A percentile compares a stretch with the other conserved stretches of the same genome.
Evolutionary conservation across 306 rosid genomes (phyloP).

Genomic region (Acacia crassicarpa): DNA sequence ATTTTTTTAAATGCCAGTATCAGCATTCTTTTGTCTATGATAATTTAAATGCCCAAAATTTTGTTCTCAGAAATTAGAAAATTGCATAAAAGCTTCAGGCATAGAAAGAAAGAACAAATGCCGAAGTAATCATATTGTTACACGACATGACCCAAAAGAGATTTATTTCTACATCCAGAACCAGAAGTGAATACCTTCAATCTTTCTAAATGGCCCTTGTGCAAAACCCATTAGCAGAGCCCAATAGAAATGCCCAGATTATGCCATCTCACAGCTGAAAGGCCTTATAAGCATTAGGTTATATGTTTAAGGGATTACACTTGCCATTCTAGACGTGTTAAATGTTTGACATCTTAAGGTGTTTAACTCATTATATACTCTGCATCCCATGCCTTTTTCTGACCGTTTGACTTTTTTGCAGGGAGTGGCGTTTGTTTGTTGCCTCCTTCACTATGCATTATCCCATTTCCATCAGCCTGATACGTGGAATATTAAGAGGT

Average conservation of each 20-base stretch:
- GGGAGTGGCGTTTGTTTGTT: conserved; percentile 84
- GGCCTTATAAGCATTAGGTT: conserved; percentile 4
- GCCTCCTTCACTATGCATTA: conserved; percentile 61
- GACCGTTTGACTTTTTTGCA: conserved; percentile 37
- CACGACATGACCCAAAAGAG: background rate
- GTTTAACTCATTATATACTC: background rate
- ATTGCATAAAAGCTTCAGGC: background rate
- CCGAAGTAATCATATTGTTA: background rate
- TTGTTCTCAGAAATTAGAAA: background rate
- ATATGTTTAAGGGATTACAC: background rate
- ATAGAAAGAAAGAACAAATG: background rate
- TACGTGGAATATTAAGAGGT: conserved; percentile 74
- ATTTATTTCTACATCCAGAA: background rate
- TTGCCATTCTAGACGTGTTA: background rate
- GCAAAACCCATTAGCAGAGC: background rate
- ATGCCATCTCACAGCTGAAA: conserved; percentile 9
- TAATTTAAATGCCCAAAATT: background rate
- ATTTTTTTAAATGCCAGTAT: background rate
- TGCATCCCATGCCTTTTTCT: background rate
- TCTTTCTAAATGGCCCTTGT: background rate
- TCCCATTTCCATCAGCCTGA: conserved; percentile 62
- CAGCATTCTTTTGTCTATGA: background rate
- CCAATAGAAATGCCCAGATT: background rate
- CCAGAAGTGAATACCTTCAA: background rate
- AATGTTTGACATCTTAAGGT: background rate